A percentile compares a stretch with the other conserved stretches of the same genome.
These are phyloP conservation scores for Coniophora puteana DNA, from an alignment of 1,284 basidiomycete species.

Conservation along the genomic window DNA sequence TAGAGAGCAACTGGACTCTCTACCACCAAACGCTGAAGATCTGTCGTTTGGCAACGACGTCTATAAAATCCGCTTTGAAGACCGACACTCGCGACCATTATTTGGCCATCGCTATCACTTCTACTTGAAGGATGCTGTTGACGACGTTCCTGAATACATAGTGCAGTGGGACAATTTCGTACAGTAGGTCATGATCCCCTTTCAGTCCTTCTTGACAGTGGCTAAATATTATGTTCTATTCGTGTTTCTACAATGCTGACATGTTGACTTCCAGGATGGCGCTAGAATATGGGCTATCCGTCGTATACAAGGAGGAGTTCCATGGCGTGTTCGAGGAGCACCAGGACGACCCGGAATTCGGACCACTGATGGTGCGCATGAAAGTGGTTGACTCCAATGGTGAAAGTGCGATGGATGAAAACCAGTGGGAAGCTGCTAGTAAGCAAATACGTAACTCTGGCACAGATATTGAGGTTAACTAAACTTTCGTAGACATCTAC, in stretches of 20 bases:
- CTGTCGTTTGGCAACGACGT: conserved; percentile 88
- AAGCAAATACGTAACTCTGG: conserved; percentile 33
- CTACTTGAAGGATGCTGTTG: conserved; percentile 92
- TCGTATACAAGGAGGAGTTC: conserved; percentile 84
- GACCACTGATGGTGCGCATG: conserved; percentile 80
- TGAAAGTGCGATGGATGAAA: conserved; percentile 85
- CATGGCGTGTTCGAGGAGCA: conserved; percentile 83
- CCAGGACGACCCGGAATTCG: conserved; percentile 72
- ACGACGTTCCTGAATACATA: conserved; percentile 95
- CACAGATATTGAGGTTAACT: conserved; percentile 4
- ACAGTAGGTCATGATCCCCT: conserved; percentile 46
- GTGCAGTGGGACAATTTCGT: conserved; percentile 94
- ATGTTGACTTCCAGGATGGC: conserved; percentile 60
- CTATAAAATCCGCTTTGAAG: conserved; percentile 86
- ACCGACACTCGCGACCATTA: conserved; percentile 55
- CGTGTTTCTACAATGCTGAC: conserved; percentile 12
- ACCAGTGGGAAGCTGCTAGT: conserved; percentile 98
- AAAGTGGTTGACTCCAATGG: conserved; percentile 82
- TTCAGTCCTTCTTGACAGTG: conserved; percentile 1
- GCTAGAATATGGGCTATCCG: conserved; percentile 73
- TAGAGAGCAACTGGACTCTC: conserved; percentile 64
- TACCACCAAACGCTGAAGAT: conserved; percentile 57
- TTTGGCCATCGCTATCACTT: conserved; percentile 95
- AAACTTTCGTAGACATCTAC: conserved; percentile 62
- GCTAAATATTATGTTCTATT: not conserved